Percentiles rank a stretch among this genome's conserved stretches.
These are phyloP conservation scores for Fusarium piperis DNA, from an alignment of 2,329 filamentous ascomycete species.

Conservation along the genomic window DNA sequence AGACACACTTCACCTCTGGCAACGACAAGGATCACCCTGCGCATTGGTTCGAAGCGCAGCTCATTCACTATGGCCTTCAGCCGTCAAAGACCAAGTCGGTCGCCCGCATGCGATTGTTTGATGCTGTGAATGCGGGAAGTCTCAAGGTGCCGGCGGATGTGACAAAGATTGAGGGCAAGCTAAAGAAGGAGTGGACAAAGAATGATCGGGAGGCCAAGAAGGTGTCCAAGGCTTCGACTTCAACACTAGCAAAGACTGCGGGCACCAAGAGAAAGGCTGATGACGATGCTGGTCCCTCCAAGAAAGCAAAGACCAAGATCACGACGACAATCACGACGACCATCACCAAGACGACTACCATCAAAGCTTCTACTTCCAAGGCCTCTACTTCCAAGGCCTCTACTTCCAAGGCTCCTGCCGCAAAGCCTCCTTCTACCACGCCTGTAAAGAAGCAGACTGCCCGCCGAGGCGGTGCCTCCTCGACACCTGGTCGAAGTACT, in stretches of 20 bases:
- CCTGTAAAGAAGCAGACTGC: slow-evolving; percentile 1
- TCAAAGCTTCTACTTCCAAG: not conserved
- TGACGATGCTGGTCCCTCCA: slow-evolving; percentile 5
- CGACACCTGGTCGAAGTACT: not conserved
- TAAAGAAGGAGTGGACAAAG: slow-evolving; percentile 67
- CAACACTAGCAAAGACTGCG: not conserved
- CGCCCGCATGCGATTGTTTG: slow-evolving; percentile 67
- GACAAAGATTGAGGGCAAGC: slow-evolving; percentile 58
- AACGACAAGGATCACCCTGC: slow-evolving; percentile 60
- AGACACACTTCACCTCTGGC: slow-evolving; percentile 55
- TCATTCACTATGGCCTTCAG: slow-evolving; percentile 69
- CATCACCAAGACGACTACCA: not conserved
- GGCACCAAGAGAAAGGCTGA: slow-evolving; percentile 45
- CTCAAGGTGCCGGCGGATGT: slow-evolving; percentile 62
- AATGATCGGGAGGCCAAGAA: slow-evolving; percentile 61
- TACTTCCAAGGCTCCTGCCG: no score
- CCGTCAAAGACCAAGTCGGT: slow-evolving; percentile 66
- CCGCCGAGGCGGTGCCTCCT: slow-evolving; percentile 6
- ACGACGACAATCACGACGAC: not conserved
- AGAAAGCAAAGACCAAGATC: slow-evolving; percentile 24
- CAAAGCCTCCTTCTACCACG: not conserved
- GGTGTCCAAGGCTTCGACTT: slow-evolving; percentile 8
- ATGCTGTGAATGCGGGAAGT: slow-evolving; percentile 60
- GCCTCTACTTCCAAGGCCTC: not conserved
- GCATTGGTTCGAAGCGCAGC: slow-evolving; percentile 71